phyloP scores from a whole-genome alignment of 1,284 basidiomycete species.

The Tilletia setariae region DNA sequence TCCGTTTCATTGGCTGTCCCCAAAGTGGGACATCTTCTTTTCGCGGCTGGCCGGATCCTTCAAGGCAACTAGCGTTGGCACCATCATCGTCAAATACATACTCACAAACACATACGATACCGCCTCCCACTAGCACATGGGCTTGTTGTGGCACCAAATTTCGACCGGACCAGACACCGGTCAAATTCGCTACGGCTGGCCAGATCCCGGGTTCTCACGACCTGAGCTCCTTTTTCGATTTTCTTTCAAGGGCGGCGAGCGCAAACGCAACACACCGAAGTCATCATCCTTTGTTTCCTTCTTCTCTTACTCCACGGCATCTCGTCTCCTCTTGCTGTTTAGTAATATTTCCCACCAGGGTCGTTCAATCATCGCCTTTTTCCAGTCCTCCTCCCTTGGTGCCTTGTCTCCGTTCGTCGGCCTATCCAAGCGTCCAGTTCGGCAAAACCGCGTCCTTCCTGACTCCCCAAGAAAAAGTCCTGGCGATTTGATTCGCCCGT shows the following conservation, averaged over 20 bases:
- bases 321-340: background rate
- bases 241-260: background rate
- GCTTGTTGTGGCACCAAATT: background rate
- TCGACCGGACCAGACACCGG: background rate
- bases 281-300: background rate
- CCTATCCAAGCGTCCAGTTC: background rate
- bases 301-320: background rate
- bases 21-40: no score
- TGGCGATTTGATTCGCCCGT: background rate
- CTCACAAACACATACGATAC: background rate
- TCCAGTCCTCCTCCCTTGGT: background rate
- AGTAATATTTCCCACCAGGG: no score
- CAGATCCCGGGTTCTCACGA: background rate
- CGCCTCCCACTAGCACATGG: background rate
- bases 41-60: no score
- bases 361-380: background rate
- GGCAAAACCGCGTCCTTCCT: background rate
- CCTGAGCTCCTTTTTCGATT: background rate
- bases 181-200: background rate
- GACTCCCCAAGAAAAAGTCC: background rate
- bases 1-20: no score
- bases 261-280: background rate
- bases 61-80: no score
- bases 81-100: background rate
- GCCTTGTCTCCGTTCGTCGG: background rate